Evolutionary conservation across 2,329 filamentous ascomycete species (phyloP).

Genomic region (Colletotrichum sp.): DNA sequence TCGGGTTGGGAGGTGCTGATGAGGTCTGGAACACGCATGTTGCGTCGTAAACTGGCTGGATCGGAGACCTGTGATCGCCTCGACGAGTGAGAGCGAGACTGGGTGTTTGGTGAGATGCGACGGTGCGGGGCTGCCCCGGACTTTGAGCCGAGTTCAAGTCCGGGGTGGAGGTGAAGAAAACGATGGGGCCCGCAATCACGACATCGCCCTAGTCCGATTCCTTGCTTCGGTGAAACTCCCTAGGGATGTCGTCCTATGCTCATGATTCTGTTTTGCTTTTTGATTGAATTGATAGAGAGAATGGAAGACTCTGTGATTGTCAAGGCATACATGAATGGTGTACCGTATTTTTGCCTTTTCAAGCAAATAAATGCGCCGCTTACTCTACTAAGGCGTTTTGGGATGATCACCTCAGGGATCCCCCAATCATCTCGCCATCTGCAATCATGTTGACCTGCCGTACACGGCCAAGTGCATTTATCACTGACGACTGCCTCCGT

Average conservation of each 20-base stretch:
- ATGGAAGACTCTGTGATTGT: neutral
- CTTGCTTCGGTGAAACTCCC: rapidly evolving
- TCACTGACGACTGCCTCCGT: neutral
- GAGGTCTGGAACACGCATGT: neutral
- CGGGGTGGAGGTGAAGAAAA: neutral
- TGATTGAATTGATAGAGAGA: neutral
- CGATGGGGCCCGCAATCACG: neutral
- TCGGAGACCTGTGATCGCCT: neutral
- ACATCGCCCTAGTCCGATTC: neutral
- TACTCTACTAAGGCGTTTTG: neutral
- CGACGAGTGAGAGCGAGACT: neutral
- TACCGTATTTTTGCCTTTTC: neutral
- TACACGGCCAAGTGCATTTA: neutral
- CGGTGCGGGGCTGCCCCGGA: neutral
- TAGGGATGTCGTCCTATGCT: neutral
- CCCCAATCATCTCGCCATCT: neutral
- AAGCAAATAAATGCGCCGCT: neutral
- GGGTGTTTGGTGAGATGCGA: neutral
- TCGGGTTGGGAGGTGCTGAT: neutral
- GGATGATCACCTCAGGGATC: neutral
- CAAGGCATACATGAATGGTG: neutral
- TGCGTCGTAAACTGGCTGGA: neutral
- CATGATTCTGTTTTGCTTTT: neutral
- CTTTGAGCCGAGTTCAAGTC: neutral
- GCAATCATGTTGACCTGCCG: neutral